Evolutionary conservation across 495 filamentous ascomycete genomes (phyloP).

Genomic region (Thermochaetoides thermophila): DNA sequence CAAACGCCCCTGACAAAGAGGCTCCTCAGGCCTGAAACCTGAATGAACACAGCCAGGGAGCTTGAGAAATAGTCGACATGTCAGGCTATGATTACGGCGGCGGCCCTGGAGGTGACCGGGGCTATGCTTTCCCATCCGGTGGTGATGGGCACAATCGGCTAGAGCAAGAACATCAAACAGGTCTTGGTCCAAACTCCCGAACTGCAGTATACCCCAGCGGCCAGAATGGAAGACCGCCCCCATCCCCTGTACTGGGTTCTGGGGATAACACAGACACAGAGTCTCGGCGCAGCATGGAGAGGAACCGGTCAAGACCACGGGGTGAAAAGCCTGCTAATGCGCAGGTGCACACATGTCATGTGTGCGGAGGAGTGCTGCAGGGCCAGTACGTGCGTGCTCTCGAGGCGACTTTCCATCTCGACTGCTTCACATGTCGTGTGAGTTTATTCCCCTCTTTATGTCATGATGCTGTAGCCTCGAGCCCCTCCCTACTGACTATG

Average conservation of each 20-base stretch:
- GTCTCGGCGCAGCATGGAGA: slow-evolving; percentile 31
- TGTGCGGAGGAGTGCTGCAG: slow-evolving; percentile 71
- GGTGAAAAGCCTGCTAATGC: slow-evolving; percentile 35
- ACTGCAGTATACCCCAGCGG: no score
- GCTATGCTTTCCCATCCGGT: slow-evolving; percentile 3
- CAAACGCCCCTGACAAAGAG: not conserved
- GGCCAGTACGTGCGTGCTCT: slow-evolving; percentile 94
- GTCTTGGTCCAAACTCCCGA: no score
- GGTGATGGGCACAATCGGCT: slow-evolving; percentile 16
- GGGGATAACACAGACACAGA: slow-evolving; percentile 18
- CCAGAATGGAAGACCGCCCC: slow-evolving; percentile 18
- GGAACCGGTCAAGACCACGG: slow-evolving; percentile 30
- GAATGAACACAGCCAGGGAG: slow-evolving; percentile 8
- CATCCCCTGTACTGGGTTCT: slow-evolving; percentile 28
- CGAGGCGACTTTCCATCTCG: slow-evolving; percentile 84
- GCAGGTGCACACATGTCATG: slow-evolving; percentile 59
- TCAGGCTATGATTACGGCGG: slow-evolving; percentile 17
- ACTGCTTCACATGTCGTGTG: slow-evolving; percentile 96
- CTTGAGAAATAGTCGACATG: slow-evolving; percentile 14
- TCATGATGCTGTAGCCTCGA: not conserved
- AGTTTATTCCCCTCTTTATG: slow-evolving; percentile 20
- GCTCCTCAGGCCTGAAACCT: slow-evolving; percentile 9
- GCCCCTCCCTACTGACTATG: slow-evolving; percentile 6
- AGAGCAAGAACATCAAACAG: slow-evolving; percentile 23
- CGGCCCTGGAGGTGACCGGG: slow-evolving; percentile 13